These are phyloP conservation scores for Turnera subulata DNA, from an alignment of 345 rosid genomes.

Conservation along the genomic window DNA sequence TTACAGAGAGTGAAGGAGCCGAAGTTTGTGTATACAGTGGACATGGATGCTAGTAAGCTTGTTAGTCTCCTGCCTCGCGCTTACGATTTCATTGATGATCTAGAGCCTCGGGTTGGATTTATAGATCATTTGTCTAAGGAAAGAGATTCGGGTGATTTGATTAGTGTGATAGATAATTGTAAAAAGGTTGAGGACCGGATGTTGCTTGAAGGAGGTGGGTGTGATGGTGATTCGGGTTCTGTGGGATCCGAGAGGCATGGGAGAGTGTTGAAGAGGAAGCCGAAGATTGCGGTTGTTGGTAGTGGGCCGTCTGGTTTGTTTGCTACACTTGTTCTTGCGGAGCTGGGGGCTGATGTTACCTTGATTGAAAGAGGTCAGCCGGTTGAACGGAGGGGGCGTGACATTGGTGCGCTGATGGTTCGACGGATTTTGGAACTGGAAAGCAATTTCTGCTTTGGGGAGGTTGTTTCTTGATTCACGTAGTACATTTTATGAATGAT, in stretches of 20 bases:
- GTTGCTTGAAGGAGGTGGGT: constrained; percentile 17
- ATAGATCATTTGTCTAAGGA: constrained; percentile 50
- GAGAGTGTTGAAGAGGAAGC: constrained; percentile 43
- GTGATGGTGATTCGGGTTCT: constrained; percentile 18
- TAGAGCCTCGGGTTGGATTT: constrained; percentile 68
- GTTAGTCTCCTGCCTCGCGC: constrained; percentile 78
- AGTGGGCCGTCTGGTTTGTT: constrained; percentile 94
- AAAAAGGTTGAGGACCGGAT: constrained; percentile 22
- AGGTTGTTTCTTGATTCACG: constrained; percentile 53
- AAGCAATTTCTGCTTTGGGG: constrained; percentile 99
- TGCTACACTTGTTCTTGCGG: constrained; percentile 90
- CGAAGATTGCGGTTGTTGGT: constrained; percentile 73
- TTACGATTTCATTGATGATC: constrained; percentile 65
- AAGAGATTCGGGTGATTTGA: constrained; percentile 53
- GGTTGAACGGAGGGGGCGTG: constrained; percentile 90
- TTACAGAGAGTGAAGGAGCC: constrained; percentile 73
- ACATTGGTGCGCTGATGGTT: constrained; percentile 82
- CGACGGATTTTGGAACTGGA: constrained; percentile 71
- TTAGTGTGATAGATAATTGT: constrained; percentile 45
- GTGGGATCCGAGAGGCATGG: constrained; percentile 20
- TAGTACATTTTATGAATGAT: constrained; percentile 16
- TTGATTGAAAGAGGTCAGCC: constrained; percentile 93
- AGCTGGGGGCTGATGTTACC: constrained; percentile 92
- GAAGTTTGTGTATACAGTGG: constrained; percentile 87
- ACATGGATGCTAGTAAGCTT: constrained; percentile 71